phyloP scores from a whole-genome alignment of 768 basidiomycete species.

The Cyclocybe aegerita region DNA sequence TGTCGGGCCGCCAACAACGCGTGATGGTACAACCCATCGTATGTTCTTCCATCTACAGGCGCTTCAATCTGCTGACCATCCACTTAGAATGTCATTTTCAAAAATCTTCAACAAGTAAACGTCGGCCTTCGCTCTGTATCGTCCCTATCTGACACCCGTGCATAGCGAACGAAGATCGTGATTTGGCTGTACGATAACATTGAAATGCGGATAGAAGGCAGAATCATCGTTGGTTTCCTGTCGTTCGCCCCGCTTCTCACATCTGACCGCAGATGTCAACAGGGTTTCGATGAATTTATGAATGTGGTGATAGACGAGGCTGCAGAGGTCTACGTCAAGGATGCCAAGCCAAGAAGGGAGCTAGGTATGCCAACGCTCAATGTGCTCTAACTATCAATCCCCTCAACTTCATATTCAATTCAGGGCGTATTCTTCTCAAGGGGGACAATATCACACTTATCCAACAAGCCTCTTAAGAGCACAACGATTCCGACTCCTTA shows the following conservation, averaged over 20 bases:
- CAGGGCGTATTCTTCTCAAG: conserved; percentile 94
- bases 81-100: conserved; percentile 91
- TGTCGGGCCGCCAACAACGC: conserved; percentile 92
- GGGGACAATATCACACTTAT: conserved; percentile 99
- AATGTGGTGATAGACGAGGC: conserved; percentile 95
- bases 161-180: conserved; percentile 72
- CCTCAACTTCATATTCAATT: conserved; percentile 3
- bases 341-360: conserved; percentile 79
- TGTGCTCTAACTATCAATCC: conserved; percentile 1
- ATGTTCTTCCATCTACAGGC: conserved; percentile 29
- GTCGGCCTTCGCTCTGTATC: neutral
- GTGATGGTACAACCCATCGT: conserved; percentile 99
- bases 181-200: conserved; percentile 98
- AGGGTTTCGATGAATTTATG: conserved; percentile 99
- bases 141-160: conserved; percentile 4
- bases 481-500: neutral
- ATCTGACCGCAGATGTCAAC: conserved; percentile 7
- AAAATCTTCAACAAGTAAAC: conserved; percentile 86
- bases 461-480: conserved; percentile 51
- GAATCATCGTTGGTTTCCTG: conserved; percentile 78
- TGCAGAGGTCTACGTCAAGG: conserved; percentile 88
- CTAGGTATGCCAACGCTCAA: conserved; percentile 56
- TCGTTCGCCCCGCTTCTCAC: neutral
- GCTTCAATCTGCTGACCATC: conserved; percentile 8
- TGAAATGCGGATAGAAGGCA: conserved; percentile 95